Conservation (phyloP, 495 filamentous ascomycete genomes). For the Tricharina praecox region DNA sequence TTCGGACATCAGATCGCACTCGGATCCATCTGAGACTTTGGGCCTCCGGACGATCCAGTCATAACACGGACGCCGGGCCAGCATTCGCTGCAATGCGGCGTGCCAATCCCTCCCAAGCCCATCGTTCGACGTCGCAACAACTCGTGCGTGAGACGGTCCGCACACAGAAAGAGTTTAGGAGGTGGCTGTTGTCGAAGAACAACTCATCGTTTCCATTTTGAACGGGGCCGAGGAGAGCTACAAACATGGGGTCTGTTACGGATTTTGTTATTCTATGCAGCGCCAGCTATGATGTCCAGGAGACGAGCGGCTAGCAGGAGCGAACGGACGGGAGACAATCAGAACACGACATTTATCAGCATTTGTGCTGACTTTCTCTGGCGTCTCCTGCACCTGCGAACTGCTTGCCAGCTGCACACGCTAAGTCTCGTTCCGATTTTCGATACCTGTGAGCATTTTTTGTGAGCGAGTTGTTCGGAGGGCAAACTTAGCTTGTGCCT, state of each 20-base stretch:
- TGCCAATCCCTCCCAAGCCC: not conserved
- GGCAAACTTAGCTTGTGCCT: not conserved
- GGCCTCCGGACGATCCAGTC: not conserved
- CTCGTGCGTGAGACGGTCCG: not conserved
- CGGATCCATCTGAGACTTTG: conserved; percentile 2
- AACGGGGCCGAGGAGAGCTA: conserved; percentile 4
- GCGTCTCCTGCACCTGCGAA: conserved; percentile 5
- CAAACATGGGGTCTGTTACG: conserved; percentile 8
- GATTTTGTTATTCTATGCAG: conserved; percentile 5
- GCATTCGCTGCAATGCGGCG: not conserved
- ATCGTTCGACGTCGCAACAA: conserved; percentile 1
- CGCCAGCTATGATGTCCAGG: conserved; percentile 1
- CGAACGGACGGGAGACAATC: not conserved
- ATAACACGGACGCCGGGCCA: conserved; percentile 2
- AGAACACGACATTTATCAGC: not conserved
- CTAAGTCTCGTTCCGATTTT: not conserved
- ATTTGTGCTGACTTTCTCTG: no score
- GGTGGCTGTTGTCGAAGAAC: conserved; percentile 9
- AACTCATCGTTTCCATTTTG: conserved; percentile 11
- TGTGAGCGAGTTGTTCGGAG: conserved; percentile 4
- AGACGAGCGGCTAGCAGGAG: conserved; percentile 6
- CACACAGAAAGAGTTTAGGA: conserved; percentile 9
- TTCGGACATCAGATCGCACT: conserved; percentile 5
- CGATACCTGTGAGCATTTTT: not conserved
- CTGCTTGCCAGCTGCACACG: not conserved